These are phyloP conservation scores for Diaporthe aspalathi DNA, from an alignment of 2,329 filamentous ascomycete genomes.

Conservation along the genomic window DNA sequence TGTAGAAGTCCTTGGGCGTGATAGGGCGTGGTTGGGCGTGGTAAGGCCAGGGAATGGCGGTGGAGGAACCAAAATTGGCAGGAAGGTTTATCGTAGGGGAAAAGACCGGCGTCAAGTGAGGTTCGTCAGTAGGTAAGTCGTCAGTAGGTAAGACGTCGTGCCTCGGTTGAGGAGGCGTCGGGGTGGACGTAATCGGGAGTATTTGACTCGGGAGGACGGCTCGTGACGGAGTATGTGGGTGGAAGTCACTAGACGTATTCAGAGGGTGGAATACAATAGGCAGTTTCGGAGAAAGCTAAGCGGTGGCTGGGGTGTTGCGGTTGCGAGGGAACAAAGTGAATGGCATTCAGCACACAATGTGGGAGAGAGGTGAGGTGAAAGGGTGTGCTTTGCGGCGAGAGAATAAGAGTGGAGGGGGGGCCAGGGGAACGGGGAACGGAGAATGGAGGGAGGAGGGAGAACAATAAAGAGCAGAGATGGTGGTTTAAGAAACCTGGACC, in stretches of 20 bases:
- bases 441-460: too few relatives aligned
- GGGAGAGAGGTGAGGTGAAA: neutral
- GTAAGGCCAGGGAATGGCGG: neutral
- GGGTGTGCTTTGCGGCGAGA: neutral
- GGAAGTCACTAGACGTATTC: slow-evolving; percentile 11
- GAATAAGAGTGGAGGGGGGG: neutral
- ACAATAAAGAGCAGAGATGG: slow-evolving; percentile 14
- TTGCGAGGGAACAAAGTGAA: slow-evolving; percentile 7
- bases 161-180: neutral
- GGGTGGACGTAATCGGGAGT: neutral
- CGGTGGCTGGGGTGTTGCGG: neutral
- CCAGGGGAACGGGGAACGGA: neutral
- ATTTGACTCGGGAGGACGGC: slow-evolving; percentile 20
- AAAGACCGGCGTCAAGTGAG: neutral
- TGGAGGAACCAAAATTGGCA: too few relatives aligned
- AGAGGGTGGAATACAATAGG: neutral
- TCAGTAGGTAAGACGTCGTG: neutral
- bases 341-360: neutral
- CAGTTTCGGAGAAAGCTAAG: neutral
- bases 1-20: neutral
- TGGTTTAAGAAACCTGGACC: slow-evolving; percentile 19
- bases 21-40: neutral
- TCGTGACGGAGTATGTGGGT: slow-evolving; percentile 7
- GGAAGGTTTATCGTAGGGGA: neutral
- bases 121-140: neutral